A percentile compares a stretch with the other conserved stretches of the same genome.
Conservation (phyloP, 2,329 filamentous ascomycete genomes). For the Venturia oleaginea region DNA sequence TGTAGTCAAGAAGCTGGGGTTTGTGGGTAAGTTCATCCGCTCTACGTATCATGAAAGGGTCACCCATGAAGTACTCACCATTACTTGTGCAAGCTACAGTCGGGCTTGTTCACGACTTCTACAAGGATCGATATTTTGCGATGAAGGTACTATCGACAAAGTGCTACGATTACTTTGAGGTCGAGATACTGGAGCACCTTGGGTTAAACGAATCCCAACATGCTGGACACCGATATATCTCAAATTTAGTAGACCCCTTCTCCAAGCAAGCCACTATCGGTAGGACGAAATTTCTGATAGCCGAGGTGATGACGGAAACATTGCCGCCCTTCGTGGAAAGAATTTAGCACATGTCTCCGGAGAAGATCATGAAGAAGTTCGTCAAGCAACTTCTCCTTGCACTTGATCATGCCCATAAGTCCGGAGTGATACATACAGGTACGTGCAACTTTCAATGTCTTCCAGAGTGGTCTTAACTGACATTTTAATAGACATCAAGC, state of each 20-base stretch:
- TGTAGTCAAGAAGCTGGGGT: background rate
- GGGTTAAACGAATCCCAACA: background rate
- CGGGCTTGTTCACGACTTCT: background rate
- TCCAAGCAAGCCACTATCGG: slow-evolving; percentile 13
- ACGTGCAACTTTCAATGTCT: background rate
- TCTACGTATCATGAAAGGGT: background rate
- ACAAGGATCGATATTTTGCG: background rate
- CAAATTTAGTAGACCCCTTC: background rate
- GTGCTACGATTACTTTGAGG: background rate
- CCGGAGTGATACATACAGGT: background rate
- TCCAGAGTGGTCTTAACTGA: background rate
- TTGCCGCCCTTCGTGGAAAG: background rate
- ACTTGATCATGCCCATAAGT: background rate
- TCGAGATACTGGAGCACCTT: background rate
- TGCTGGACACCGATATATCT: background rate
- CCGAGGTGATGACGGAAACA: background rate
- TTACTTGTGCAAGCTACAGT: background rate
- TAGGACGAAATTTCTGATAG: background rate
- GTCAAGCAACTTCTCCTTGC: background rate
- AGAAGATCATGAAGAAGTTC: background rate
- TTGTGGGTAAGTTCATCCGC: background rate
- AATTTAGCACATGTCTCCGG: background rate
- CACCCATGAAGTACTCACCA: background rate
- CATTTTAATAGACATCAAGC: background rate
- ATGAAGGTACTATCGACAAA: background rate